These are phyloP conservation scores for Backusella tarrabulga DNA, from an alignment of 192 early-diverging fungal genomes.

Conservation along the genomic window DNA sequence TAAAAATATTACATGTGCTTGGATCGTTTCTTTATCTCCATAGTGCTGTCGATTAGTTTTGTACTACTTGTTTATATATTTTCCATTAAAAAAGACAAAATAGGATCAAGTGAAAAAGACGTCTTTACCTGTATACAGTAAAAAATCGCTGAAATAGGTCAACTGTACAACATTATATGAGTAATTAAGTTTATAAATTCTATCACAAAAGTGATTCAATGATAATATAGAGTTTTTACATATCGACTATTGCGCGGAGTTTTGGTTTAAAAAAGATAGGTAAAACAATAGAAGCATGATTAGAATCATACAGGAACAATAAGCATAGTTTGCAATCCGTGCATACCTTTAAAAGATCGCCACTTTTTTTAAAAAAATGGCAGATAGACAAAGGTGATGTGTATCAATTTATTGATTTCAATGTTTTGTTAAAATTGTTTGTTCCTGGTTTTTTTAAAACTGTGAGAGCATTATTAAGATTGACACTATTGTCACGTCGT, in stretches of 20 bases:
- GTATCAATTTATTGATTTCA: no score
- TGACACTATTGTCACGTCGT: background rate
- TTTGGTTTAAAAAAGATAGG: background rate
- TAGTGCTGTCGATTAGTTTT: background rate
- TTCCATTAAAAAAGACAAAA: background rate
- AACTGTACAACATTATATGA: conserved; percentile 1
- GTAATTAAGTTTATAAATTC: background rate
- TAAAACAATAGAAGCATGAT: background rate
- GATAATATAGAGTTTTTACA: background rate
- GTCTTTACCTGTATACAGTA: background rate
- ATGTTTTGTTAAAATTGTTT: background rate
- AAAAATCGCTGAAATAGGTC: background rate
- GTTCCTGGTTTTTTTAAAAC: background rate
- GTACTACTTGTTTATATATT: background rate
- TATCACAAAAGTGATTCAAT: background rate
- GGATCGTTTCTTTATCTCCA: background rate
- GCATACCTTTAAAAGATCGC: no score
- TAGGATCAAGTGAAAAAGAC: conserved; percentile 6
- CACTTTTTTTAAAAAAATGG: no score
- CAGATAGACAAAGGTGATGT: no score
- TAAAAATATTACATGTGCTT: background rate
- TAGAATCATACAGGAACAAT: background rate
- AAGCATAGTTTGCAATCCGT: no score
- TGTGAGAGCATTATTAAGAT: background rate
- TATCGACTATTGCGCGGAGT: background rate